phyloP scores from a whole-genome alignment of 768 basidiomycete species.

The Hericium rajendrae region DNA sequence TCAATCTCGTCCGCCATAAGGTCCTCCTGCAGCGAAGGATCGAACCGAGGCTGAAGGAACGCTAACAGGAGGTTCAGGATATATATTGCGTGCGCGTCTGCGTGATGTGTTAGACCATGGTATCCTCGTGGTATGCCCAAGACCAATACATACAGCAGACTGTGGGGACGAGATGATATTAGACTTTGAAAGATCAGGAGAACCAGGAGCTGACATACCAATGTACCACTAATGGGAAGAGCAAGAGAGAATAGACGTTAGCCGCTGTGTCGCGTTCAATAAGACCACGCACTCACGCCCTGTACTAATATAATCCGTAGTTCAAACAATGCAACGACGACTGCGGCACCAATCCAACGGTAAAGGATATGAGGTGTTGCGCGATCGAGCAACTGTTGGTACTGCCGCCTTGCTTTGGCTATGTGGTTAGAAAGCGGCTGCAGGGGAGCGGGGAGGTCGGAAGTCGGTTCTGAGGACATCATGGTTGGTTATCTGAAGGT shows the following conservation, averaged over 20 bases:
- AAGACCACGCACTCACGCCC: conserved; percentile 30
- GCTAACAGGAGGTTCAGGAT: conserved; percentile 92
- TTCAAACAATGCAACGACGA: conserved; percentile 64
- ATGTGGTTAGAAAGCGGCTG: conserved; percentile 25
- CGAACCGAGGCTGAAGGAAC: conserved; percentile 96
- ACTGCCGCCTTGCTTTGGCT: conserved; percentile 57
- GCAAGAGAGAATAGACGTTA: not conserved
- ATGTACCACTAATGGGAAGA: conserved; percentile 70
- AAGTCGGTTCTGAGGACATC: conserved; percentile 12
- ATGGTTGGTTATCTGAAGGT: not conserved
- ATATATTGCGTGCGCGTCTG: conserved; percentile 91
- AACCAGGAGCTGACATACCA: conserved; percentile 40
- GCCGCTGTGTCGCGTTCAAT: conserved; percentile 2
- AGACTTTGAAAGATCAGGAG: not conserved
- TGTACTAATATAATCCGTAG: conserved; percentile 81
- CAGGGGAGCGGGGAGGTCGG: conserved; percentile 15
- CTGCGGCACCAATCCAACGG: conserved; percentile 77
- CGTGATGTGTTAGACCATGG: not conserved
- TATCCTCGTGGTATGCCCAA: not conserved
- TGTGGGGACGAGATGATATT: conserved; percentile 18
- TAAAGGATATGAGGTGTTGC: conserved; percentile 86
- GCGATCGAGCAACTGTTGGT: conserved; percentile 85
- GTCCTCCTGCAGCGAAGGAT: conserved; percentile 92
- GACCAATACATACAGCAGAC: conserved; percentile 55
- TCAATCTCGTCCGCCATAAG: conserved; percentile 92